Percentiles rank a stretch among this genome's conserved stretches.
Evolutionary conservation across 306 rosid genomes (phyloP).

Genomic region (Glycine latifolia): DNA sequence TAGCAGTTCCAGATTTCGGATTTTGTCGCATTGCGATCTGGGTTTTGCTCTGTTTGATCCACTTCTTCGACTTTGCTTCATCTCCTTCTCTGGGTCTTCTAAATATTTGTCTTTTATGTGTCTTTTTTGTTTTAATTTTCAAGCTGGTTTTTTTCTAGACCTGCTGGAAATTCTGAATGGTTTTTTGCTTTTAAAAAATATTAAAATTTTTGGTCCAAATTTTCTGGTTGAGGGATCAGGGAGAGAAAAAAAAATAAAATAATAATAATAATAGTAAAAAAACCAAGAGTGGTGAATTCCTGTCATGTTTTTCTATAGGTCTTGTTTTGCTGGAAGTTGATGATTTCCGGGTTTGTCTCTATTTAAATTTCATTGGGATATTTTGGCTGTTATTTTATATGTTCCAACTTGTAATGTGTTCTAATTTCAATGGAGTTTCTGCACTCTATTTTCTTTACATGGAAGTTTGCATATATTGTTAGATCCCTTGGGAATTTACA

Average conservation of each 20-base stretch:
- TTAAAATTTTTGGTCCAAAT: not conserved
- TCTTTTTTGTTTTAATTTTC: not conserved
- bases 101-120: not conserved
- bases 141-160: not conserved
- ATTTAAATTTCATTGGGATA: not conserved
- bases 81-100: not conserved
- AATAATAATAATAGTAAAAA: not conserved
- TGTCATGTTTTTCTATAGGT: constrained; percentile 1
- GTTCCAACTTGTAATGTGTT: constrained; percentile 34
- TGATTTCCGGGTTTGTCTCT: constrained; percentile 46
- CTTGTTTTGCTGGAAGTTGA: constrained; percentile 27
- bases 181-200: not conserved
- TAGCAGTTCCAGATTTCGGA: constrained; percentile 18
- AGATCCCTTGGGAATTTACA: constrained; percentile 51
- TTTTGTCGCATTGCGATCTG: constrained; percentile 45
- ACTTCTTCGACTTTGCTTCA: constrained; percentile 35
- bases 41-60: constrained; percentile 55
- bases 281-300: constrained; percentile 12
- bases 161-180: constrained; percentile 7
- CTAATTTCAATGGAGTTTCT: constrained; percentile 15
- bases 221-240: constrained; percentile 4
- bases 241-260: constrained; percentile 20
- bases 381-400: constrained; percentile 21
- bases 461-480: constrained; percentile 39
- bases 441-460: constrained; percentile 1